Evolutionary conservation across 257 asterid species (phyloP).

Genomic region (Nicotiana benthamiana): DNA sequence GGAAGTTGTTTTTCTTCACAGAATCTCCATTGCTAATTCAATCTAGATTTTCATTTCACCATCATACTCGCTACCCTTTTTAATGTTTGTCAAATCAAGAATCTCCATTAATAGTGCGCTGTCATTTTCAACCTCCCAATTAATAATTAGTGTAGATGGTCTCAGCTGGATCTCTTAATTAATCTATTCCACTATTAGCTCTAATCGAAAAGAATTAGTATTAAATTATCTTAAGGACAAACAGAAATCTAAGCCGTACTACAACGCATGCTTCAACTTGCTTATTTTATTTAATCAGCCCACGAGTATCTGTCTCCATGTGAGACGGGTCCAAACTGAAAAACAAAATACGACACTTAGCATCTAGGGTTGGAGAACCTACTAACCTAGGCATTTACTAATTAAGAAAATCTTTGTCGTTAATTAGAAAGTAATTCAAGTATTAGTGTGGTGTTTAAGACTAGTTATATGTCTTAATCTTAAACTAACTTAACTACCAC

Average conservation of each 20-base stretch:
- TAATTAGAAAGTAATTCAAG: background rate
- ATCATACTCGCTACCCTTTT: background rate
- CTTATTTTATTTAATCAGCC: background rate
- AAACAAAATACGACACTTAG: background rate
- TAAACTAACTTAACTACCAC: conserved; percentile 25
- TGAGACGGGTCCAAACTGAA: background rate
- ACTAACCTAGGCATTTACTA: background rate
- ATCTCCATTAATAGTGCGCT: background rate
- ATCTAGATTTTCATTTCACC: background rate
- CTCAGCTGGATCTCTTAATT: background rate
- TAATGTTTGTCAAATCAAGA: background rate
- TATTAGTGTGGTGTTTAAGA: background rate
- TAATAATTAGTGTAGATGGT: background rate
- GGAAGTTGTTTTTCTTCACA: too few species aligned
- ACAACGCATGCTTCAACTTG: conserved; percentile 9
- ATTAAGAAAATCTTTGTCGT: background rate
- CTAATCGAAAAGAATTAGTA: background rate
- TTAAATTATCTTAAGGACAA: background rate
- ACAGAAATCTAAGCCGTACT: conserved; percentile 2
- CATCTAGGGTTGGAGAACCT: background rate
- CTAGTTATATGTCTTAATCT: background rate
- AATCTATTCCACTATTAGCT: background rate
- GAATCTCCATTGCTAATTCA: background rate
- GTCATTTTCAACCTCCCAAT: background rate
- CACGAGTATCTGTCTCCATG: background rate